Evolutionary conservation across 2,329 filamentous ascomycete species (phyloP), one percentile per base, ranked within the genome.

Genomic region (Claviceps cyperi): DNA sequence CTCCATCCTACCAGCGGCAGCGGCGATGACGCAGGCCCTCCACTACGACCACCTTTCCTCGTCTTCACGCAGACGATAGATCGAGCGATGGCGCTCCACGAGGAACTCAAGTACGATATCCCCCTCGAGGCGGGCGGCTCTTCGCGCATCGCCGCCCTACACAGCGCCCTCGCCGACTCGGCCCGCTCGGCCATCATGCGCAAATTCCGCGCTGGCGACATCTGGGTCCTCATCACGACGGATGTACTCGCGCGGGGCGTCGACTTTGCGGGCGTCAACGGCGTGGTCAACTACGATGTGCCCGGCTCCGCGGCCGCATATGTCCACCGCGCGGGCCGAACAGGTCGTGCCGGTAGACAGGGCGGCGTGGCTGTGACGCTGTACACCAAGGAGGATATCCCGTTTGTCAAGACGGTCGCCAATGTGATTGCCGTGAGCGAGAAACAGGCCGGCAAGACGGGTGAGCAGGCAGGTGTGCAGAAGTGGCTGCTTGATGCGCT

Each of bases 61-160:
- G 84, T 98, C 53, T 98, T 98, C 66, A 92, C 91, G 0, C 92
- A 98, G 68, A 96, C 91, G 1, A 95, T 98, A 51, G 84, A 90
- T 48, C 81, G 92, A 58, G 92, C 92, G 1, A 79, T 84, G 35
- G 89, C 92, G 5, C 76, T 98, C 1, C 83, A 94, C 63, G 82
- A 86, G 36, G 92, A 98, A 65, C 77, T 98, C 32, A 83, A 87
- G 54, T 98, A 95, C 68, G 92, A 98, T 62, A 95, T 98, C 44
- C 89, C 92, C 0, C 74, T 84, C 0, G 83, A 89, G 64, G 91
- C 90, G 5, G 90, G 90, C 41, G 90, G 90, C 15, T 81, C 85
- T 1, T 77, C 83, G 1, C 81, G 92, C 40, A 86, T 97, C 51
- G 91, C 90, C 0, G 87, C 94, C 1, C 77, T 98, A 14, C 92